A percentile compares a stretch with the other conserved stretches of the same genome.
Evolutionary conservation across 2,329 filamentous ascomycete genomes (phyloP).

Genomic region (Neurospora sp.): DNA sequence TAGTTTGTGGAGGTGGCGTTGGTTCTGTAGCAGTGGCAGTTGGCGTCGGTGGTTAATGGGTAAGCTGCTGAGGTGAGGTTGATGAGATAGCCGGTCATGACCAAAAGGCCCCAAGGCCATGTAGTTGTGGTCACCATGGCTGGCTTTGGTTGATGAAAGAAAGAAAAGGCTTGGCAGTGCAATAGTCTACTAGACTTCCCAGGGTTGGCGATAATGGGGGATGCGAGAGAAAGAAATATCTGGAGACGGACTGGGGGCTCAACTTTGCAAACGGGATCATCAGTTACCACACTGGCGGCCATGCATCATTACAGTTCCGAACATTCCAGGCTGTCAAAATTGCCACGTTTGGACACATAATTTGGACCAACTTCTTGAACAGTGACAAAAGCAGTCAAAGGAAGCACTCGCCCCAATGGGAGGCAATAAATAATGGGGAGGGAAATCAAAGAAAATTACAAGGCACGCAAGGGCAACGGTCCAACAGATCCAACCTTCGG

Average conservation of each 20-base stretch:
- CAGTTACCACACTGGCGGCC: neutral
- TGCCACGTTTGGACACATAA: neutral
- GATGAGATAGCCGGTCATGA: conserved; percentile 8
- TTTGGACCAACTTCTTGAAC: neutral
- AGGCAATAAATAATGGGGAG: neutral
- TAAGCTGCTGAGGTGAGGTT: conserved; percentile 11
- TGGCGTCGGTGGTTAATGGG: conserved; percentile 18
- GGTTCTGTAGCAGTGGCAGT: conserved; percentile 28
- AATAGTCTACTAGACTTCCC: neutral
- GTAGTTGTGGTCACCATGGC: conserved; percentile 5
- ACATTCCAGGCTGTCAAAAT: neutral
- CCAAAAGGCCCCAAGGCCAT: conserved; percentile 6
- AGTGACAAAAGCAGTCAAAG: neutral
- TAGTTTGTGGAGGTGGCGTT: conserved; percentile 25
- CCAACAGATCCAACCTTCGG: conserved; percentile 3
- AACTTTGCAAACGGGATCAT: neutral
- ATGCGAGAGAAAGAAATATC: neutral
- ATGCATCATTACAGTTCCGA: neutral
- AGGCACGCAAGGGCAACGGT: neutral
- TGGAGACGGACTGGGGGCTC: neutral
- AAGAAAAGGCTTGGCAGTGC: neutral
- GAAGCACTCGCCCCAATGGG: neutral
- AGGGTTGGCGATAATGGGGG: neutral
- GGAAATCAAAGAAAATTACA: neutral
- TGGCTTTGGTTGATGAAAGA: neutral